Percentiles rank a stretch among this genome's conserved stretches.
Conservation (phyloP, 2,329 filamentous ascomycete genomes). For the Trichoderma polysporum region DNA sequence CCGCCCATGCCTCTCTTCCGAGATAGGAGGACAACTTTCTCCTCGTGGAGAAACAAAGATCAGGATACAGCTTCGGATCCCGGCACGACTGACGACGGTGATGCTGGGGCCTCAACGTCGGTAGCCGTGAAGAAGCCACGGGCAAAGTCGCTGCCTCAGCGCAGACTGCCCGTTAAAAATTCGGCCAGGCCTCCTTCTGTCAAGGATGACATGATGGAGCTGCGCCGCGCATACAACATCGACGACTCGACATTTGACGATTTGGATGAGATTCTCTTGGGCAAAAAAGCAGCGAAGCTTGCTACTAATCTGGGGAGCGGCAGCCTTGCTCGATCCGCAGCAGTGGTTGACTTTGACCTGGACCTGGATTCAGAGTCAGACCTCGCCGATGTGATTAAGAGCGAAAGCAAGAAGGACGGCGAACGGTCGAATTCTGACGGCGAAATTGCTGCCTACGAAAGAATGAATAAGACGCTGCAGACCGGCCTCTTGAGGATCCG, state of each 20-base stretch:
- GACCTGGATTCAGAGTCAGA: conserved; percentile 24
- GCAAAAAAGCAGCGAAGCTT: conserved; percentile 34
- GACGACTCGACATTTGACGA: conserved; percentile 62
- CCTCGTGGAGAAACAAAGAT: conserved; percentile 28
- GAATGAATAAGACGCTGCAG: conserved; percentile 54
- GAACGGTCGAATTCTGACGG: conserved; percentile 35
- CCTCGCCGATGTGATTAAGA: conserved; percentile 21
- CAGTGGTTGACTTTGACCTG: conserved; percentile 27
- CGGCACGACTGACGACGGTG: conserved; percentile 29
- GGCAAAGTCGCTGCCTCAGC: conserved; percentile 43
- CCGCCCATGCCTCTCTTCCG: conserved; percentile 26
- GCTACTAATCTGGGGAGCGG: conserved; percentile 27
- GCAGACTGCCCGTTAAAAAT: conserved; percentile 50
- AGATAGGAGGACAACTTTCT: conserved; percentile 29
- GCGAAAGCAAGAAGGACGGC: conserved; percentile 16
- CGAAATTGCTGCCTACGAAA: conserved; percentile 46
- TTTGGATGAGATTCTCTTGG: conserved; percentile 50
- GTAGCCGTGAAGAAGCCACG: conserved; percentile 31
- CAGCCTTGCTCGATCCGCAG: conserved; percentile 26
- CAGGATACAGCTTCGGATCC: conserved; percentile 37
- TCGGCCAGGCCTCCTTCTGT: conserved; percentile 54
- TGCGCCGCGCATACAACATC: conserved; percentile 53
- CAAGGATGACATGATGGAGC: conserved; percentile 54
- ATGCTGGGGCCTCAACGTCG: conserved; percentile 26
- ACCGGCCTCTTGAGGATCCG: conserved; percentile 53